Percentiles rank a stretch among this genome's conserved stretches.
Evolutionary conservation across 2,329 filamentous ascomycete genomes (phyloP).

Genomic region (Sordariomycetes sp.): DNA sequence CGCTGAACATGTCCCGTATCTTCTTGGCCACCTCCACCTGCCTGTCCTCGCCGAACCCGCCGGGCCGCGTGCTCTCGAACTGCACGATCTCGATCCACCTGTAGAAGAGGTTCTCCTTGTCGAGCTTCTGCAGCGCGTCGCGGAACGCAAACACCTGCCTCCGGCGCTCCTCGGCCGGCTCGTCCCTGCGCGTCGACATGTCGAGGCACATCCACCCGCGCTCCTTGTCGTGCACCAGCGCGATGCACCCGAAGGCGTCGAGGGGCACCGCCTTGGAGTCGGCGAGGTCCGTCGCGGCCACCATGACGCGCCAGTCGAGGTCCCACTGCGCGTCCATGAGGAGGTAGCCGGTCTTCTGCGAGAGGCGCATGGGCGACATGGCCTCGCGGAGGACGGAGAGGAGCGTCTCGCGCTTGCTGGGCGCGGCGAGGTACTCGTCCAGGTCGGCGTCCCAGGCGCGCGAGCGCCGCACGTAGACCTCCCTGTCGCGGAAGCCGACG

Average conservation of each 20-base stretch:
- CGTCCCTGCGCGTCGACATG: conserved; percentile 44
- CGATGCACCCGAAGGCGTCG: conserved; percentile 60
- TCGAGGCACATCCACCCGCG: conserved; percentile 55
- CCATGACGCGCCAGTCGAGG: conserved; percentile 75
- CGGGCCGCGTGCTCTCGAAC: conserved; percentile 69
- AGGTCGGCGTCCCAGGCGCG: conserved; percentile 44
- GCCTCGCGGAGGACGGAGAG: conserved; percentile 55
- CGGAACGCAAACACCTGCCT: conserved; percentile 74
- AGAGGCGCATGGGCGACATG: conserved; percentile 54
- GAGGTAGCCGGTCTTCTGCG: conserved; percentile 76
- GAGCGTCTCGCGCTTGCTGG: conserved; percentile 38
- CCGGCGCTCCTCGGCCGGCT: conserved; percentile 41
- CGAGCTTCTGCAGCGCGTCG: conserved; percentile 61
- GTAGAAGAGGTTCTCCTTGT: conserved; percentile 84
- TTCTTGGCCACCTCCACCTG: conserved; percentile 64
- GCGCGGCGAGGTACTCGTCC: not conserved
- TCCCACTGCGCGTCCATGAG: conserved; percentile 82
- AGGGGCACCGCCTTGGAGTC: conserved; percentile 49
- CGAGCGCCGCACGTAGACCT: conserved; percentile 73
- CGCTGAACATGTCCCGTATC: conserved; percentile 65
- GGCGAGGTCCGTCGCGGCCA: conserved; percentile 58
- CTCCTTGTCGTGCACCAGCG: conserved; percentile 55
- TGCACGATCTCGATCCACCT: conserved; percentile 89
- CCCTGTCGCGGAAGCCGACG: conserved; percentile 66
- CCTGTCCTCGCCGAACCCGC: conserved; percentile 64